These are phyloP conservation scores for Agrocybe pediades DNA, from an alignment of 768 basidiomycete genomes.

Conservation along the genomic window DNA sequence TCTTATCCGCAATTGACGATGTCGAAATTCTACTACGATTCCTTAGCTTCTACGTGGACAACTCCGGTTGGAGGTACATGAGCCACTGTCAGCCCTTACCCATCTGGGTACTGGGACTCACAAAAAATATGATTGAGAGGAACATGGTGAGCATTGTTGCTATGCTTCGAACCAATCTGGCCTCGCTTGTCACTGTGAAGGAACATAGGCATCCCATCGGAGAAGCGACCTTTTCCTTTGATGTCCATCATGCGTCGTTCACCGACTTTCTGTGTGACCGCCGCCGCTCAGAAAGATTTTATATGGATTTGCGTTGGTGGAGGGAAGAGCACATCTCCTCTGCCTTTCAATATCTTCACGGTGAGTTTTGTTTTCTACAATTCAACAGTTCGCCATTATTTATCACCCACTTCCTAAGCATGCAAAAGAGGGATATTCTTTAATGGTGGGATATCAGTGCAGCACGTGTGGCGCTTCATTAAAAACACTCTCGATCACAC, in stretches of 20 bases:
- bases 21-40: neutral
- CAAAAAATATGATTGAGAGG: neutral
- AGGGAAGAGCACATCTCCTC: neutral
- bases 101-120: too few relatives aligned
- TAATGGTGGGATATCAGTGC: too few relatives aligned
- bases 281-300: neutral
- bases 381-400: too few relatives aligned
- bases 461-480: too few relatives aligned
- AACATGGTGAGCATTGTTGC: neutral
- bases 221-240: neutral
- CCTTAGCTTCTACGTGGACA: neutral
- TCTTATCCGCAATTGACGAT: conserved; percentile 6
- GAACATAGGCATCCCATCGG: too few relatives aligned
- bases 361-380: too few relatives aligned
- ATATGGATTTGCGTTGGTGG: neutral
- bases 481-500: too few relatives aligned
- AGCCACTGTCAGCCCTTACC: too few relatives aligned
- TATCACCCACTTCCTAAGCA: too few relatives aligned
- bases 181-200: neutral
- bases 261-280: neutral
- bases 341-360: neutral
- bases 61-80: neutral
- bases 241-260: neutral
- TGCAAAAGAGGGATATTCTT: too few relatives aligned
- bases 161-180: neutral